phyloP scores from a whole-genome alignment of 1,284 basidiomycete species.

The Austropuccinia psidii region DNA sequence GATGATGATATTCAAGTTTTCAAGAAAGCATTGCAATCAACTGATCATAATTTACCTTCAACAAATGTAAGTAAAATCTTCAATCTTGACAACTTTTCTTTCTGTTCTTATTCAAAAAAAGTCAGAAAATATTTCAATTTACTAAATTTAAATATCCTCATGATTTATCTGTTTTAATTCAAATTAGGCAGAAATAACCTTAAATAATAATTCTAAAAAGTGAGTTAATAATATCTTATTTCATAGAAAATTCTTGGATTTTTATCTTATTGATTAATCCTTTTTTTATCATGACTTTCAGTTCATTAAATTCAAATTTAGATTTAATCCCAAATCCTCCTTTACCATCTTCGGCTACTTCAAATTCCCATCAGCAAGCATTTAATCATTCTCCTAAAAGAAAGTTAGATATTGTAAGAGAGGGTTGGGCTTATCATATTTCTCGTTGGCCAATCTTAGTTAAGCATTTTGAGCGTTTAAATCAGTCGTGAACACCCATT shows the following conservation, averaged over 20 bases:
- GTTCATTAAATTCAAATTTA: background rate
- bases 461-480: slow-evolving; percentile 42
- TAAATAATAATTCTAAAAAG: too few relatives aligned
- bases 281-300: background rate
- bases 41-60: too few relatives aligned
- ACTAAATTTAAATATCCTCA: background rate
- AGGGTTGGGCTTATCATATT: slow-evolving; percentile 71
- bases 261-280: background rate
- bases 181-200: background rate
- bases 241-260: too few relatives aligned
- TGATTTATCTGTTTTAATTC: background rate
- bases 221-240: too few relatives aligned
- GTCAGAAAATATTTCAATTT: background rate
- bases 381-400: too few relatives aligned
- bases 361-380: too few relatives aligned
- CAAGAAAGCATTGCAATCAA: slow-evolving; percentile 5
- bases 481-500: background rate
- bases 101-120: background rate
- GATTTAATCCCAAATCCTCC: background rate
- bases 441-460: slow-evolving; percentile 84
- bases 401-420: slow-evolving; percentile 51
- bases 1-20: slow-evolving; percentile 29
- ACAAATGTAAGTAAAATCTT: too few relatives aligned
- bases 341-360: background rate
- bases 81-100: too few relatives aligned